Evolutionary conservation across 2,329 filamentous ascomycete species (phyloP).

Genomic region (Leptographium flavum): DNA sequence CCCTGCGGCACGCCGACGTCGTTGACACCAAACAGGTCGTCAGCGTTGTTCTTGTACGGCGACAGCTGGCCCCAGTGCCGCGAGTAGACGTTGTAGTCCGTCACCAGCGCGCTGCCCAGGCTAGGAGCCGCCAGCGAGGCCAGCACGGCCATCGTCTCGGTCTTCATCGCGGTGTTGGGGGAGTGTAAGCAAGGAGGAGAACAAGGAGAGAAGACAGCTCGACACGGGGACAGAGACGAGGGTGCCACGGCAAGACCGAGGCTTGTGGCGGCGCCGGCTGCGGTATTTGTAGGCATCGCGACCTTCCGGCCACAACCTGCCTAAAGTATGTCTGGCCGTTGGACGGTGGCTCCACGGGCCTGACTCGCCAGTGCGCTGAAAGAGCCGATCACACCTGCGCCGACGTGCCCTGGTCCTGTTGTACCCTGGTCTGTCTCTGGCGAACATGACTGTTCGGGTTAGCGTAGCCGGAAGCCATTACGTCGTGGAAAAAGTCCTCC

Average conservation of each 20-base stretch:
- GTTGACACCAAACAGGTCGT: constrained; percentile 29
- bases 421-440: too few relatives aligned
- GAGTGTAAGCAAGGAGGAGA: background rate
- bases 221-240: background rate
- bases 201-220: background rate
- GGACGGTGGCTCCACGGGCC: too few relatives aligned
- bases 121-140: constrained; percentile 2
- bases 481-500: too few relatives aligned
- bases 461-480: too few relatives aligned
- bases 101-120: constrained; percentile 10
- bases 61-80: constrained; percentile 30
- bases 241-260: background rate
- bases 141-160: background rate
- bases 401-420: too few relatives aligned
- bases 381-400: too few relatives aligned
- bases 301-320: too few relatives aligned
- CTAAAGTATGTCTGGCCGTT: too few relatives aligned
- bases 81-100: constrained; percentile 17
- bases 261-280: background rate
- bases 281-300: too few relatives aligned
- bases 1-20: constrained; percentile 32
- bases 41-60: constrained; percentile 30
- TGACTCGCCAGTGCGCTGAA: too few relatives aligned
- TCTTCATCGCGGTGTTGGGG: constrained; percentile 5
- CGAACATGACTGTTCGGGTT: too few relatives aligned